Percentiles rank a stretch among this genome's conserved stretches.
phyloP scores from a whole-genome alignment of 2,329 filamentous ascomycete genomes.

The Thelonectria discophora region DNA sequence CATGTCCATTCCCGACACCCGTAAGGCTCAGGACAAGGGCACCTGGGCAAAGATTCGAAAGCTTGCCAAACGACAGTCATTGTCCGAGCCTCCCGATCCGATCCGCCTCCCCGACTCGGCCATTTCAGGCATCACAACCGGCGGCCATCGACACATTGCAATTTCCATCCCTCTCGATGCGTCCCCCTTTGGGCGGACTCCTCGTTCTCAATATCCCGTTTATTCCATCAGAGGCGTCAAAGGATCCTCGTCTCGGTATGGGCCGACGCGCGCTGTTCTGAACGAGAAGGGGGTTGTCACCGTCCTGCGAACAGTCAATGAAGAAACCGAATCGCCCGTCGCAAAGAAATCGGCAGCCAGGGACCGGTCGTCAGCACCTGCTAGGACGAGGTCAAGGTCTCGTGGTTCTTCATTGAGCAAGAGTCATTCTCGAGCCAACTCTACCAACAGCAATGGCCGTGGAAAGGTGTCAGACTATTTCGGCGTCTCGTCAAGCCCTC shows the following conservation, averaged over 20 bases:
- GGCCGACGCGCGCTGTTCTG: slow-evolving; percentile 42
- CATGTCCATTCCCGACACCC: slow-evolving; percentile 56
- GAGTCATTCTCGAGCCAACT: slow-evolving; percentile 6
- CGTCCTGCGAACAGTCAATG: slow-evolving; percentile 45
- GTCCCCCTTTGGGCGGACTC: slow-evolving; percentile 51
- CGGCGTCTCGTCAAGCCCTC: slow-evolving; percentile 36
- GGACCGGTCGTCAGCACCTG: slow-evolving; percentile 17
- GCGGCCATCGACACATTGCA: slow-evolving; percentile 66
- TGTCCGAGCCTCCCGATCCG: slow-evolving; percentile 42
- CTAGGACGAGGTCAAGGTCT: slow-evolving; percentile 12
- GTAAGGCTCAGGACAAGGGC: slow-evolving; percentile 45
- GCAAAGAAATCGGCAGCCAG: slow-evolving; percentile 19
- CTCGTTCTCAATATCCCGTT: slow-evolving; percentile 48
- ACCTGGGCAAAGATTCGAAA: slow-evolving; percentile 55
- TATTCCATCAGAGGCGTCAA: slow-evolving; percentile 32
- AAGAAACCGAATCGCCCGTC: slow-evolving; percentile 37
- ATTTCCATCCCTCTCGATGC: slow-evolving; percentile 67
- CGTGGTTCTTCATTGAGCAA: slow-evolving; percentile 10
- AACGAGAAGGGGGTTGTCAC: slow-evolving; percentile 51
- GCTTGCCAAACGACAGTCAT: slow-evolving; percentile 49
- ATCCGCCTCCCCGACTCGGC: slow-evolving; percentile 63
- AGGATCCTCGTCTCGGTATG: slow-evolving; percentile 32
- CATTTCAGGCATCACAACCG: slow-evolving; percentile 61
- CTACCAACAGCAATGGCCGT: slow-evolving; percentile 28
- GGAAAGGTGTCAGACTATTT: slow-evolving; percentile 35